Percentiles rank a stretch among this genome's conserved stretches.
These are phyloP conservation scores for Solanum pinnatisectum DNA, from an alignment of 257 asterid species.

Conservation along the genomic window DNA sequence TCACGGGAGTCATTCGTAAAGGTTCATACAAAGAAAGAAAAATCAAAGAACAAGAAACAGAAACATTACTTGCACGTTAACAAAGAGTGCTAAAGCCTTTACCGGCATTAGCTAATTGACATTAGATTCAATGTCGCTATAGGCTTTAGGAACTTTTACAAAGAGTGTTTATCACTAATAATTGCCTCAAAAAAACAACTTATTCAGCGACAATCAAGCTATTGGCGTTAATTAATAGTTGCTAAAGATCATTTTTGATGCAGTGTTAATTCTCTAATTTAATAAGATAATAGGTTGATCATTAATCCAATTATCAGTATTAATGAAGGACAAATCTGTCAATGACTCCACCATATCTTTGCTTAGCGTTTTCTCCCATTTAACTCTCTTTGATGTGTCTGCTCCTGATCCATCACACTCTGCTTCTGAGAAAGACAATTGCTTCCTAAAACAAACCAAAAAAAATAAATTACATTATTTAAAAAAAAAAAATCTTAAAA, in stretches of 20 bases:
- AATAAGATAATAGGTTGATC: conserved; percentile 18
- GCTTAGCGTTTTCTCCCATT: conserved; percentile 19
- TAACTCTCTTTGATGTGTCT: conserved; percentile 24
- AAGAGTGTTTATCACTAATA: neutral
- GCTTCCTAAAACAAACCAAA: neutral
- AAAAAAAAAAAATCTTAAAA: neutral
- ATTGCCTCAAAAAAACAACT: neutral
- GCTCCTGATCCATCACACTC: conserved; percentile 8
- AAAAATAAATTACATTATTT: neutral
- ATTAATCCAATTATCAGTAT: conserved; percentile 36
- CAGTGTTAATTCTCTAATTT: neutral
- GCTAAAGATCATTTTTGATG: too few species aligned
- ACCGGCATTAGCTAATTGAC: neutral
- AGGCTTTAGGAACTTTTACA: neutral
- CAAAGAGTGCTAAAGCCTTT: neutral
- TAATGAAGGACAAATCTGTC: conserved; percentile 28
- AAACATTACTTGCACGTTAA: neutral
- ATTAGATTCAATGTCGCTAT: neutral
- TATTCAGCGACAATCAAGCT: too few species aligned
- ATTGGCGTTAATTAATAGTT: too few species aligned
- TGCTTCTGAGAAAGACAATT: neutral
- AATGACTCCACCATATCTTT: conserved; percentile 1
- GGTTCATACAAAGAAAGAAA: too few species aligned
- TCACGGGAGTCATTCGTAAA: neutral
- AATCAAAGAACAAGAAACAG: too few species aligned